phyloP scores from a whole-genome alignment of 106 monocot genomes.

The Dactylorhiza incarnata region DNA sequence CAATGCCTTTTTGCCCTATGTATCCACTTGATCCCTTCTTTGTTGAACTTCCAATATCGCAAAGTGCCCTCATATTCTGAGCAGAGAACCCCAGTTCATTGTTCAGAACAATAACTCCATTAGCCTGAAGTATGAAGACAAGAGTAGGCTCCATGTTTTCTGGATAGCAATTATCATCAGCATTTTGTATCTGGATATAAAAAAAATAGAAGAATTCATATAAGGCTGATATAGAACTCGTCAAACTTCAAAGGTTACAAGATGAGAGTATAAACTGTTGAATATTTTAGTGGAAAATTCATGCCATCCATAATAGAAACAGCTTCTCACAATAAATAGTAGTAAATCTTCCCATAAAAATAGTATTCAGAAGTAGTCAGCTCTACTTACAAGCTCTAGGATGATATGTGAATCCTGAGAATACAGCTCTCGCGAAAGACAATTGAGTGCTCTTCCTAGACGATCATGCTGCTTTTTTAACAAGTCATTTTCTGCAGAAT shows the following conservation, averaged over 20 bases:
- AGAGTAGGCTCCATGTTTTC: constrained; percentile 41
- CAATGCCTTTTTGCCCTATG: constrained; percentile 64
- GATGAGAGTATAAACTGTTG: not conserved
- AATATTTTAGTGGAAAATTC: not conserved
- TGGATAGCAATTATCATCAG: constrained; percentile 51
- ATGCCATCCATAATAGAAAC: not conserved
- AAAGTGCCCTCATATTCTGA: constrained; percentile 53
- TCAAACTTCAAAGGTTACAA: too few relatives aligned
- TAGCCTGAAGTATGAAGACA: constrained; percentile 40
- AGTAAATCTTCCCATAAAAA: too few relatives aligned
- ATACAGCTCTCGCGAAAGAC: constrained; percentile 58
- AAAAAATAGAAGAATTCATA: not conserved
- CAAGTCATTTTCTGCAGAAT: constrained; percentile 30
- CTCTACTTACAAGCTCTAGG: constrained; percentile 43
- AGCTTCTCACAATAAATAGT: too few relatives aligned
- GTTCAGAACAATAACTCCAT: constrained; percentile 43
- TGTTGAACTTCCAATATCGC: constrained; percentile 64
- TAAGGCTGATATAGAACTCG: too few relatives aligned
- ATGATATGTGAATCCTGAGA: constrained; percentile 73
- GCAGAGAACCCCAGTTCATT: constrained; percentile 51
- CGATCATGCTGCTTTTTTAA: constrained; percentile 67
- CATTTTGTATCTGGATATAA: constrained; percentile 50
- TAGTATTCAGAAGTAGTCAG: too few relatives aligned
- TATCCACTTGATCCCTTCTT: constrained; percentile 51
- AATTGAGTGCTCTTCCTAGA: constrained; percentile 56